phyloP scores from a whole-genome alignment of 257 asterid species.

The Solanum rostratum region DNA sequence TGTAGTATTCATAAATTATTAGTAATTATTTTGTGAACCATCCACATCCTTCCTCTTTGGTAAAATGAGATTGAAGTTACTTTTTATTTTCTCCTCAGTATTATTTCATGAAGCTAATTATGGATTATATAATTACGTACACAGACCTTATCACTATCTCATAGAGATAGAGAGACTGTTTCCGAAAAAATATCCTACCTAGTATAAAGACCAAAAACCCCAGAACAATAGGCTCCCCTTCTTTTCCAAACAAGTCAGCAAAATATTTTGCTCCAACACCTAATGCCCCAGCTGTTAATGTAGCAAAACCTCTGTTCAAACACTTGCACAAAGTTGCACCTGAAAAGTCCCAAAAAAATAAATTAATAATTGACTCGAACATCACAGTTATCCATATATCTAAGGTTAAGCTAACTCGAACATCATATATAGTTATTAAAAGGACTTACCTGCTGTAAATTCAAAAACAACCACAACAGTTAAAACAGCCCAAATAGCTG shows the following conservation, averaged over 20 bases:
- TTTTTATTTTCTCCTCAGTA: not conserved
- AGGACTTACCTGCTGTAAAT: conserved; percentile 19
- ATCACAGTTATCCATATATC: too few species aligned
- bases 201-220: conserved; percentile 50
- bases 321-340: conserved; percentile 69
- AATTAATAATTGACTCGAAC: not conserved
- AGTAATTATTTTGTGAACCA: not conserved
- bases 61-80: not conserved
- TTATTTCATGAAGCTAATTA: not conserved
- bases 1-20: not conserved
- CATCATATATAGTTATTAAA: too few species aligned
- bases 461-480: conserved; percentile 36
- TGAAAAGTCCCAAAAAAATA: not conserved
- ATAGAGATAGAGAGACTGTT: too few species aligned
- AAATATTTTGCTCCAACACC: conserved; percentile 72
- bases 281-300: conserved; percentile 59
- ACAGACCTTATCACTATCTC: too few species aligned
- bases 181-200: conserved; percentile 15
- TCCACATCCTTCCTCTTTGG: too few species aligned
- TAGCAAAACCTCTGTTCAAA: conserved; percentile 63
- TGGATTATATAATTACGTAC: not conserved
- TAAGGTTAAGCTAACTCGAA: too few species aligned
- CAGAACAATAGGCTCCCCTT: conserved; percentile 57
- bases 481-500: conserved; percentile 33
- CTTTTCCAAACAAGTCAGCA: conserved; percentile 45